A percentile compares a stretch with the other conserved stretches of the same genome.
These are phyloP conservation scores for Aurantiochytrium sp. DNA, from an alignment of 108 stramenopile species.

Conservation along the genomic window DNA sequence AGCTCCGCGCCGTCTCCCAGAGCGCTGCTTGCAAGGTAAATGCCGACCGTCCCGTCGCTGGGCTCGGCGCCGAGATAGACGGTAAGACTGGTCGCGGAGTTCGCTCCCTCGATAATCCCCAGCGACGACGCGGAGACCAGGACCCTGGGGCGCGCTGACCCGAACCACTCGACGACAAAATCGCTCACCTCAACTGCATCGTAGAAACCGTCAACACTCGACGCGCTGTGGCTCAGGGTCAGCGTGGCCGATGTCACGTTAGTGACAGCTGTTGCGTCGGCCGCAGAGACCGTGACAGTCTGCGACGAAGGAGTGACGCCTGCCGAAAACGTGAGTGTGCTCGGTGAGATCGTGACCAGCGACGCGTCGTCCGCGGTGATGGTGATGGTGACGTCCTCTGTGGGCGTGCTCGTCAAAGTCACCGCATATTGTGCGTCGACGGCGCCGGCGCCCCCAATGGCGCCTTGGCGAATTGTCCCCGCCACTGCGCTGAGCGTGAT, in stretches of 20 bases:
- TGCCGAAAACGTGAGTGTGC: not conserved
- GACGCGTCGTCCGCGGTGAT: not conserved
- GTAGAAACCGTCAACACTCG: not conserved
- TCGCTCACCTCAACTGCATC: not conserved
- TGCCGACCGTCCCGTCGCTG: not conserved
- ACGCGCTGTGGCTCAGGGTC: not conserved
- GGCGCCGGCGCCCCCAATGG: conserved; percentile 28
- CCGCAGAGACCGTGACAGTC: conserved; percentile 36
- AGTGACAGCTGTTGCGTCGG: conserved; percentile 21
- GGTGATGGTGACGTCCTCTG: conserved; percentile 29
- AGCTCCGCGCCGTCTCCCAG: not conserved
- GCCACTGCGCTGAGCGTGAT: conserved; percentile 19
- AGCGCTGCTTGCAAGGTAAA: not conserved
- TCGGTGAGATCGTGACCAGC: not conserved
- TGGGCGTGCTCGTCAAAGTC: conserved; percentile 26
- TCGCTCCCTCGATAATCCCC: not conserved
- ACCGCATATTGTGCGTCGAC: not conserved
- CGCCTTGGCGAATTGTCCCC: conserved; percentile 37
- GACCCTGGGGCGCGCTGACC: not conserved
- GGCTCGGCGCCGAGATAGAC: not conserved
- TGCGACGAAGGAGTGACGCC: not conserved
- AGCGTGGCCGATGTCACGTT: not conserved
- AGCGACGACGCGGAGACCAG: not conserved
- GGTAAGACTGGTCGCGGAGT: not conserved
- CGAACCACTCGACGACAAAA: not conserved